Evolutionary conservation across 2,329 filamentous ascomycete genomes (phyloP), one percentile per base, ranked within the genome.

Genomic region (Scorias spongiosa): DNA sequence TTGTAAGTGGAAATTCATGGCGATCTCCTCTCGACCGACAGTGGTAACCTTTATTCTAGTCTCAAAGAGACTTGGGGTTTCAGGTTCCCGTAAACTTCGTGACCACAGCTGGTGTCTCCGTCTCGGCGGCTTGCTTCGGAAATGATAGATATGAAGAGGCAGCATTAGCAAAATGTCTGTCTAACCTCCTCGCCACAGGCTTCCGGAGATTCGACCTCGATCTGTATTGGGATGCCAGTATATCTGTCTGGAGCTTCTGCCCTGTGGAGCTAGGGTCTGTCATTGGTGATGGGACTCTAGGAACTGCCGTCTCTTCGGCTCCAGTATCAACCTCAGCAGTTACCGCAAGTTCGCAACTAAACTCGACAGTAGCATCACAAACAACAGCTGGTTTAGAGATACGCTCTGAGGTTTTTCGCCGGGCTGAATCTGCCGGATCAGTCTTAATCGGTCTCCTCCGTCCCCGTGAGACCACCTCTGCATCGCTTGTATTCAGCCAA

Each of bases 61-160:
- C 32, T 4, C 32, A 36, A 9, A 65, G 78, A 58, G 78, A 82
- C 64, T 63, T 79, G 36, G 68, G 70, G 17, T 61, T 74, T 10
- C 65, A 68, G 44, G 65, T 81, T 6, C 78, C 78, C 2, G 70
- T 82, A 52, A 79, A 81, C 53, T 80, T 68, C 56, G 69, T 78
- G 34, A 76, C 73, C 2, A 60, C 64, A 12, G 72, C 77, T 9
- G 73, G 70, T 1, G 66, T 80, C 2, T 72, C 71, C 9, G 53
- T 81, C 32, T 68, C 65, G 2, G 66, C 71, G 26, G 76, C 74
- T 9, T 82, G 78, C 55, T 81, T 81, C 52, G 60, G 65, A 8
- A 52, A 67, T 44, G 62, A 66, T 6, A 60, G 66, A n/a, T 81
- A 74, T 56, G 69, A 75, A 49, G 65, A 70, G 51, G 58, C 63